Evolutionary conservation across 495 filamentous ascomycete genomes (phyloP).

Genomic region (Aspergillus sclerotiicarbonarius): DNA sequence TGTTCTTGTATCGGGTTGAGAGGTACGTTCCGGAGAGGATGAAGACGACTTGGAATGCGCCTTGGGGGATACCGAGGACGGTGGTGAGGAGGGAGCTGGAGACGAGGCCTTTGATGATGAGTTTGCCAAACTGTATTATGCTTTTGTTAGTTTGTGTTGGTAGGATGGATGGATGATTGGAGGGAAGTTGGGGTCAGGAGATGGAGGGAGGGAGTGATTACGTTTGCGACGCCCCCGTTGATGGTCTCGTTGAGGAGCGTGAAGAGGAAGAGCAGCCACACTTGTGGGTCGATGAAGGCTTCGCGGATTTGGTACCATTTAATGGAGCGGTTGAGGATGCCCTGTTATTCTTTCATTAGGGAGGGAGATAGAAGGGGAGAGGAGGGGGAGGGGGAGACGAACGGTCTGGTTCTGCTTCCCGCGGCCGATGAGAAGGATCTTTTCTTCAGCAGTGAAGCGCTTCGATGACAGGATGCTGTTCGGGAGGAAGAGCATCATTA

Average conservation of each 20-base stretch:
- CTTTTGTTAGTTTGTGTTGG: too few relatives aligned
- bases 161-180: too few relatives aligned
- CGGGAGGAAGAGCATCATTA: slow-evolving; percentile 38
- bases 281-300: slow-evolving; percentile 38
- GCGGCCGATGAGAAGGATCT: slow-evolving; percentile 37
- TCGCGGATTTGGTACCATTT: slow-evolving; percentile 49
- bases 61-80: slow-evolving; percentile 38
- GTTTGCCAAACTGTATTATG: slow-evolving; percentile 30
- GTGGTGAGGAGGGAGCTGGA: slow-evolving; percentile 28
- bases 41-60: slow-evolving; percentile 39
- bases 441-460: slow-evolving; percentile 38
- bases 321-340: slow-evolving; percentile 40
- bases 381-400: not conserved
- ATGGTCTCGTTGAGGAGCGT: slow-evolving; percentile 37
- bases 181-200: not conserved
- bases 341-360: slow-evolving; percentile 6
- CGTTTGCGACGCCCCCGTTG: slow-evolving; percentile 36
- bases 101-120: slow-evolving; percentile 39
- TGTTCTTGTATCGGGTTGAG: slow-evolving; percentile 30
- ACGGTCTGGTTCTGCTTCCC: slow-evolving; percentile 35
- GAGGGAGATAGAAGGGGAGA: not conserved
- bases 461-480: slow-evolving; percentile 37
- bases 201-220: not conserved
- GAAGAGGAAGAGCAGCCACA: slow-evolving; percentile 38
- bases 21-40: slow-evolving; percentile 34